phyloP scores from a whole-genome alignment of 2,329 filamentous ascomycete genomes.

The Blumeriella jaapii region DNA sequence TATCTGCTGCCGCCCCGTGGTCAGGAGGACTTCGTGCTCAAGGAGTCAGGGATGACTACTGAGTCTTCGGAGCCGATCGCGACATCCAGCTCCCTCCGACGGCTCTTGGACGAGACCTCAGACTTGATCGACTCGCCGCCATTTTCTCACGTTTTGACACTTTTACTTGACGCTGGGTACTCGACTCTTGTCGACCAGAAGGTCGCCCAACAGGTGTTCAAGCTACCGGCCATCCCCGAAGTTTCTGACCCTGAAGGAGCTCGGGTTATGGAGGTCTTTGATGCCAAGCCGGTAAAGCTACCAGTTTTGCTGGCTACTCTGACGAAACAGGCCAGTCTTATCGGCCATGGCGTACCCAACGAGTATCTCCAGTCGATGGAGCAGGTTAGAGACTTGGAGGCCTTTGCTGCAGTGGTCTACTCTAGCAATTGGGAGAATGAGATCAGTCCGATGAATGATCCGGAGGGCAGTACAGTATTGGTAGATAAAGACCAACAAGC shows the following conservation, averaged over 20 bases:
- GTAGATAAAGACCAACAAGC: slow-evolving; percentile 11
- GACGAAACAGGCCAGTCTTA: slow-evolving; percentile 79
- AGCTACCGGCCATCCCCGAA: slow-evolving; percentile 35
- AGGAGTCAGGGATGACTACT: slow-evolving; percentile 68
- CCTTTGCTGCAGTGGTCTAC: slow-evolving; percentile 79
- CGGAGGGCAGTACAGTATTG: slow-evolving; percentile 12
- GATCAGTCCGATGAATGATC: slow-evolving; percentile 31
- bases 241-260: slow-evolving; percentile 16
- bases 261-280: slow-evolving; percentile 40
- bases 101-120: slow-evolving; percentile 87
- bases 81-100: slow-evolving; percentile 51
- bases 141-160: slow-evolving; percentile 75
- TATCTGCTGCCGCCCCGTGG: slow-evolving; percentile 71
- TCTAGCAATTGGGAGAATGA: slow-evolving; percentile 70
- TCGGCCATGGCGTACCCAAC: slow-evolving; percentile 67
- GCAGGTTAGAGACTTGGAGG: slow-evolving; percentile 62
- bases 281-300: slow-evolving; percentile 52
- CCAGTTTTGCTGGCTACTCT: slow-evolving; percentile 85
- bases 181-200: slow-evolving; percentile 73
- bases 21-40: slow-evolving; percentile 73
- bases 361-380: slow-evolving; percentile 68
- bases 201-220: slow-evolving; percentile 68
- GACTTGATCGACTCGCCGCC: slow-evolving; percentile 91
- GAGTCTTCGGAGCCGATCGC: slow-evolving; percentile 34
- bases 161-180: slow-evolving; percentile 80